phyloP scores from a whole-genome alignment of 805 yeast species.

The Sugiyamaella smithiae region DNA sequence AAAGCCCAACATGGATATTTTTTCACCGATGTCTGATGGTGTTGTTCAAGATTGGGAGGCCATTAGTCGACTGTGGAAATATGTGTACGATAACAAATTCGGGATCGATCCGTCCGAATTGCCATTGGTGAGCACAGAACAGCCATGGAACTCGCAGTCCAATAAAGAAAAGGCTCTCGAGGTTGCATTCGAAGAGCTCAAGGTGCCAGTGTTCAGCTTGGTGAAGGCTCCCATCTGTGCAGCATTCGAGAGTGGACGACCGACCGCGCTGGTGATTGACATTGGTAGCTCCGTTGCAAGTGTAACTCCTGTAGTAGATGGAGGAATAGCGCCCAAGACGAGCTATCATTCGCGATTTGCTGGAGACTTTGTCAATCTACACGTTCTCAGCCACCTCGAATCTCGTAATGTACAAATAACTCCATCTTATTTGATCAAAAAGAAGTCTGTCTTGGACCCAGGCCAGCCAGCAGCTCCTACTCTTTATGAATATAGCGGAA shows the following conservation, averaged over 20 bases:
- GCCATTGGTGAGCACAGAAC: conserved; percentile 64
- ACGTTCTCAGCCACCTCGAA: conserved; percentile 50
- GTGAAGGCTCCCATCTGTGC: conserved; percentile 74
- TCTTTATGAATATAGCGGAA: conserved; percentile 30
- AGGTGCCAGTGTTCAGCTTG: conserved; percentile 74
- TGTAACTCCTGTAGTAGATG: conserved; percentile 48
- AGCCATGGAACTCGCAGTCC: conserved; percentile 65
- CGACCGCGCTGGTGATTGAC: conserved; percentile 77
- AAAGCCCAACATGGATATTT: conserved; percentile 33
- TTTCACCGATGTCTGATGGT: conserved; percentile 36
- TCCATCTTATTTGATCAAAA: conserved; percentile 37
- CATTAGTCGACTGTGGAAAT: conserved; percentile 62
- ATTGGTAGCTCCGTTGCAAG: conserved; percentile 67
- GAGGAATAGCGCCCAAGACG: conserved; percentile 58
- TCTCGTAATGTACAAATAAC: conserved; percentile 34
- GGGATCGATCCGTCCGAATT: conserved; percentile 55
- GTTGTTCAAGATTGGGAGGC: conserved; percentile 58
- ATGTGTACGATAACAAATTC: conserved; percentile 52
- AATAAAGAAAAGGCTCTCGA: conserved; percentile 59
- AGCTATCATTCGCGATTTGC: conserved; percentile 42
- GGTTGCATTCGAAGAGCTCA: conserved; percentile 68
- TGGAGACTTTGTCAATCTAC: conserved; percentile 77
- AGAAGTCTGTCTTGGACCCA: conserved; percentile 36
- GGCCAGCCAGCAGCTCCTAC: conserved; percentile 33
- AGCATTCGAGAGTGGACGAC: conserved; percentile 49